A percentile compares a stretch with the other conserved stretches of the same genome.
These are phyloP conservation scores for Pichiaceae sp. DNA, from an alignment of 1,139 yeast species.

Conservation along the genomic window DNA sequence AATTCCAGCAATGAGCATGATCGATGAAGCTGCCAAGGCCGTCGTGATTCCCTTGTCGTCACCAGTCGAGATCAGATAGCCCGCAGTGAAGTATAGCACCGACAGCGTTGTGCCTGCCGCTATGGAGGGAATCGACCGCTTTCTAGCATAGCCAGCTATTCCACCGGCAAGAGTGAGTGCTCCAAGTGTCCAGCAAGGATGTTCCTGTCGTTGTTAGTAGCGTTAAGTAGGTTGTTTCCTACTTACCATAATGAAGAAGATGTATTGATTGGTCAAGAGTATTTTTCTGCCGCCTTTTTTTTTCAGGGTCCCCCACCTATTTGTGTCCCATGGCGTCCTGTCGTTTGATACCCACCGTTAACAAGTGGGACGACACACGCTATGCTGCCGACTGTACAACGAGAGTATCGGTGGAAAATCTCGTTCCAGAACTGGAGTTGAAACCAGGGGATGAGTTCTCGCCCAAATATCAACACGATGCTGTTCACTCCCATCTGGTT, in stretches of 20 bases:
- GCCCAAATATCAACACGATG: not conserved
- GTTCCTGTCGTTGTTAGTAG: slow-evolving; percentile 3
- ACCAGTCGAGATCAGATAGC: slow-evolving; percentile 65
- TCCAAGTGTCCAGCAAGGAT: slow-evolving; percentile 6
- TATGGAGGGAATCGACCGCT: slow-evolving; percentile 72
- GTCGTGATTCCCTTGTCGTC: slow-evolving; percentile 75
- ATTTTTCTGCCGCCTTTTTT: not conserved
- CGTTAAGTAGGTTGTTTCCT: not conserved
- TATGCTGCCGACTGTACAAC: not conserved
- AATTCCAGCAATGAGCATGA: slow-evolving; percentile 61
- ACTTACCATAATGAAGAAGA: not conserved
- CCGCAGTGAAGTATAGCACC: slow-evolving; percentile 64
- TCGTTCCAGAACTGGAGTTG: not conserved
- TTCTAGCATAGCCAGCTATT: slow-evolving; percentile 33
- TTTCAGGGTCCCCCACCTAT: too few relatives aligned
- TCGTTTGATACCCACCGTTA: too few relatives aligned
- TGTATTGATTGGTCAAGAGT: not conserved
- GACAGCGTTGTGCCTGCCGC: slow-evolving; percentile 71
- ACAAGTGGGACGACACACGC: not conserved
- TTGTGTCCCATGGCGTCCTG: too few relatives aligned
- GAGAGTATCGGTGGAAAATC: not conserved
- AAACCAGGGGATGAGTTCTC: not conserved
- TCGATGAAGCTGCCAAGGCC: slow-evolving; percentile 64
- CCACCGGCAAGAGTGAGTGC: slow-evolving; percentile 22
- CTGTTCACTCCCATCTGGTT: not conserved